These are phyloP conservation scores for Umbelopsis sp. DNA, from an alignment of 192 early-diverging fungal species.

Conservation along the genomic window DNA sequence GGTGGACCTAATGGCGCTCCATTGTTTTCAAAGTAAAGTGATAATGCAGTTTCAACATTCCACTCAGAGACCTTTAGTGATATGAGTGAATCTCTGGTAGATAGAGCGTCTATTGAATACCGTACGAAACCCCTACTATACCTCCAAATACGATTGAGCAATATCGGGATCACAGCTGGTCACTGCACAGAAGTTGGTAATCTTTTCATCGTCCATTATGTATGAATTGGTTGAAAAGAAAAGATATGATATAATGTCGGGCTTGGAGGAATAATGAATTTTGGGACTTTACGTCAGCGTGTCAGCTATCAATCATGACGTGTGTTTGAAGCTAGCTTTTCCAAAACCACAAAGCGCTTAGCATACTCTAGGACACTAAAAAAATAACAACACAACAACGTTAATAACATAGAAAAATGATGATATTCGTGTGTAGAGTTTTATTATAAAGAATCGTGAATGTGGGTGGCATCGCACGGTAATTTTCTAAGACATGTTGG, in stretches of 20 bases:
- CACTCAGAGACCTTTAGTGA: slow-evolving; percentile 68
- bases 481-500: slow-evolving; percentile 7
- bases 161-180: slow-evolving; percentile 75
- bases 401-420: too few species aligned
- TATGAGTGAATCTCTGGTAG: too few species aligned
- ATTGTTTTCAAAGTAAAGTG: slow-evolving; percentile 84
- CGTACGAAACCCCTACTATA: slow-evolving; percentile 27
- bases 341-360: not conserved
- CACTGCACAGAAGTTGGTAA: slow-evolving; percentile 63
- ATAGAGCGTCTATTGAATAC: not conserved
- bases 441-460: not conserved
- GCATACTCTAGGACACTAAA: not conserved
- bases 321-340: not conserved
- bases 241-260: not conserved
- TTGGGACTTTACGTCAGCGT: not conserved
- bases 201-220: slow-evolving; percentile 26
- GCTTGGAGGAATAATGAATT: not conserved
- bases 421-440: not conserved
- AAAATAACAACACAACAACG: too few species aligned
- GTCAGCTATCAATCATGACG: not conserved
- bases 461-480: not conserved
- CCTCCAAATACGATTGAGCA: slow-evolving; percentile 70
- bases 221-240: not conserved
- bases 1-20: slow-evolving; percentile 43
- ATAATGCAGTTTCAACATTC: slow-evolving; percentile 73